Evolutionary conservation across 31 red algal genomes (phyloP).

Genomic region (Pterothamnion heteromorphum): DNA sequence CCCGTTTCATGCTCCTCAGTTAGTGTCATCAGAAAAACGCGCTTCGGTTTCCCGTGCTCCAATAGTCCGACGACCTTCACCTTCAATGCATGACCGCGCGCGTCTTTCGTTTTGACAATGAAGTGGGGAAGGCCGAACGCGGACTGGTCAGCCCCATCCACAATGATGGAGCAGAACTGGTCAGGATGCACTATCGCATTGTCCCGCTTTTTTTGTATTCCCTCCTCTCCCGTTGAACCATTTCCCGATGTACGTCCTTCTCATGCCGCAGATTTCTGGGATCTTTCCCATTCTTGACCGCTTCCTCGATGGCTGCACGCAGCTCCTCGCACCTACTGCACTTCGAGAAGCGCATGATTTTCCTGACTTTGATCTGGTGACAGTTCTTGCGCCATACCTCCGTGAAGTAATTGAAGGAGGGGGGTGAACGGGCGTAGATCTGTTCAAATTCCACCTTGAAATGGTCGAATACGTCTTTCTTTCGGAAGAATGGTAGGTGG

Average conservation of each 20-base stretch:
- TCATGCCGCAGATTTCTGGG: neutral
- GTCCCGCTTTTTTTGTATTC: neutral
- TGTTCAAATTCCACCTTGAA: neutral
- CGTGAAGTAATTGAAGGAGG: neutral
- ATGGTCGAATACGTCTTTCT: neutral
- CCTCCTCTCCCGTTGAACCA: neutral
- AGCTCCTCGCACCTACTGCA: neutral
- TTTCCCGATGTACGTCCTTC: neutral
- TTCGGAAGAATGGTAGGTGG: neutral
- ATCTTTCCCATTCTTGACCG: neutral
- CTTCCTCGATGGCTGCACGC: neutral
- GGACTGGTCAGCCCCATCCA: slow-evolving; percentile 25
- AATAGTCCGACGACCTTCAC: slow-evolving; percentile 7
- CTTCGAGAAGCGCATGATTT: neutral
- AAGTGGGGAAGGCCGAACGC: slow-evolving; percentile 1
- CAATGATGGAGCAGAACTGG: neutral
- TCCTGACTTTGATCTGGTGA: neutral
- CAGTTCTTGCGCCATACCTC: neutral
- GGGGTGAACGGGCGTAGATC: neutral
- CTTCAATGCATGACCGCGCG: neutral
- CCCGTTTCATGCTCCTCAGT: neutral
- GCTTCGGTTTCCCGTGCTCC: neutral
- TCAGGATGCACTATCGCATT: neutral
- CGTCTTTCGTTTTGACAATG: neutral
- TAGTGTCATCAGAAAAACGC: neutral